These are phyloP conservation scores for Chalara sp. DNA, from an alignment of 2,329 filamentous ascomycete species.

Conservation along the genomic window DNA sequence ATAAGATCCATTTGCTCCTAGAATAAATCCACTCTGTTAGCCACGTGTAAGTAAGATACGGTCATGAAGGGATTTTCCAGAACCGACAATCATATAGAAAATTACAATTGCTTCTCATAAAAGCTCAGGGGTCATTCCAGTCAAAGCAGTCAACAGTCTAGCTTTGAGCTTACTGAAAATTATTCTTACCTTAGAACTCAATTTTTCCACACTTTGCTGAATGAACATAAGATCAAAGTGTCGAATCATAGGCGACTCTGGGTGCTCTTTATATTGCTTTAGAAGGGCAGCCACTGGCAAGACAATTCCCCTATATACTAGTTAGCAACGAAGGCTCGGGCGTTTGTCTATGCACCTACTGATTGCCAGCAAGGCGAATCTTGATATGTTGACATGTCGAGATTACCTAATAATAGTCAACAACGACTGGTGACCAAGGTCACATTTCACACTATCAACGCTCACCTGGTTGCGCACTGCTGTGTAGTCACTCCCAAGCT, in stretches of 20 bases:
- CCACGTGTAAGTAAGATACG: no score
- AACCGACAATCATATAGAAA: no score
- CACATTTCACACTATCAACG: not conserved
- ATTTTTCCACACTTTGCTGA: slow-evolving; percentile 68
- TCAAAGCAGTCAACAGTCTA: slow-evolving; percentile 21
- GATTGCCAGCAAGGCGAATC: slow-evolving; percentile 36
- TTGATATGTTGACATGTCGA: slow-evolving; percentile 67
- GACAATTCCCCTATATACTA: slow-evolving; percentile 44
- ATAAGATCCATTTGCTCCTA: slow-evolving; percentile 65
- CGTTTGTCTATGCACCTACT: slow-evolving; percentile 18
- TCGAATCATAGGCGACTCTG: slow-evolving; percentile 65
- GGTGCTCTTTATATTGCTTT: slow-evolving; percentile 77
- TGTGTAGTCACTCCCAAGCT: slow-evolving; percentile 74
- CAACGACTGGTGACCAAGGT: not conserved
- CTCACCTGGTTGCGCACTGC: slow-evolving; percentile 71
- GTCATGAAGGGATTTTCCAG: no score
- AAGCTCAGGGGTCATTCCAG: no score
- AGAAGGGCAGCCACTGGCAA: slow-evolving; percentile 79
- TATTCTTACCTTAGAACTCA: slow-evolving; percentile 41
- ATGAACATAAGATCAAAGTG: slow-evolving; percentile 88
- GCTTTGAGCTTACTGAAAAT: not conserved
- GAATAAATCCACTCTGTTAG: not conserved
- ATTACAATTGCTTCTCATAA: no score
- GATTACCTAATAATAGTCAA: slow-evolving; percentile 42
- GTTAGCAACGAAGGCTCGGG: slow-evolving; percentile 4